Base-by-base conservation (phyloP, 805 yeast genomes). In the Barnettozyma vustinii region DNA sequence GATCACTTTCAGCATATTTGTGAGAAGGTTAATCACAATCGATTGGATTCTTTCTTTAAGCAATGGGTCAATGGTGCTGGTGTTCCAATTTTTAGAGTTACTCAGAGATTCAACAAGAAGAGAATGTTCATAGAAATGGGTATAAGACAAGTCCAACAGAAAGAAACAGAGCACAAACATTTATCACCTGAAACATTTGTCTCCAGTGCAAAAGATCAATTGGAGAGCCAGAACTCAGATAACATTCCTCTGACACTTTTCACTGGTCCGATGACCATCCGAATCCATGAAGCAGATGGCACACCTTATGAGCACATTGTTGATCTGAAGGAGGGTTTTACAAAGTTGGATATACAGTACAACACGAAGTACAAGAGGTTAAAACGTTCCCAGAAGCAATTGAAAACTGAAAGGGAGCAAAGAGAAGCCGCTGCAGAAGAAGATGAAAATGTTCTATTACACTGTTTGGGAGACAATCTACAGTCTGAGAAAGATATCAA, bases 221-320 rank as follows among this genome's bases (percentile, higher is more conserved):
- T 58, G n/a, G 53, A 53, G 6, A 46, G 41, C 2, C 47, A 46
- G 4, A 44, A 40, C 3, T 16, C 57, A 6, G 44, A 54, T 5
- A 51, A 54, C 20, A 55, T 55, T 26, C 42, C 54, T 19, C 58
- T 64, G 2, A 58, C 65, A 0, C 76, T 83, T 2, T 88, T 91
- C 60, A 77, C 87, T 0, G 99, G 99, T 0, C 97, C 98, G 0
- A 88, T 94, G 87, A 94, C 99, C 0, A 87, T 94, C 35, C 74
- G 99, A 59, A 91, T 94, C 35, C 99, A 94, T 63, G 99, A 94
- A 61, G 95, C 97, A 0, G 98, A 94, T 65, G 99, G 99, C 9
- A 89, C 98, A 0, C 99, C 99, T 0, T 94, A 94, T 62, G 99
- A 94, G 61, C 99, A 94, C 64, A 92, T 94, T 43, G 96, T 94